Percentiles rank a stretch among this genome's conserved stretches.
Conservation (phyloP, 2,329 filamentous ascomycete genomes). For the Colletotrichum sublineola region DNA sequence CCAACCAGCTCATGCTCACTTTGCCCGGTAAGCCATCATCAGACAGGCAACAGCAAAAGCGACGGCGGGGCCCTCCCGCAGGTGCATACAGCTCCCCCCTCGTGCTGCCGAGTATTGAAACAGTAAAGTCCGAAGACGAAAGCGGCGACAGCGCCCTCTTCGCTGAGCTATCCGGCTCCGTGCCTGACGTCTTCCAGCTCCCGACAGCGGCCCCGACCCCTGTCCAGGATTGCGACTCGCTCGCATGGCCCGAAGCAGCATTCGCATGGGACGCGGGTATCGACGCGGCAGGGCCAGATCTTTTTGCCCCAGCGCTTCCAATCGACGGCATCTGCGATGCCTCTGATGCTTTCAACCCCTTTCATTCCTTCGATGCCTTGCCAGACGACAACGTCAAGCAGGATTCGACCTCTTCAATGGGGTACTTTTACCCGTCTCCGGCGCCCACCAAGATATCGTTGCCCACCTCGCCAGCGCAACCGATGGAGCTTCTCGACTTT, state of each 20-base stretch:
- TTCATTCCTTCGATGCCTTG: background rate
- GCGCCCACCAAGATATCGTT: background rate
- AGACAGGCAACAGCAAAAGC: background rate
- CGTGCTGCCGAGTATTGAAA: slow-evolving; percentile 5
- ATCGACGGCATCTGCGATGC: background rate
- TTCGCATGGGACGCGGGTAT: background rate
- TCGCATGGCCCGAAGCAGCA: background rate
- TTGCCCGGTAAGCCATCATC: slow-evolving; percentile 1
- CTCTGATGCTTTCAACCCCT: background rate
- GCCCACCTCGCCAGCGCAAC: background rate
- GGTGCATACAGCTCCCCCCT: background rate
- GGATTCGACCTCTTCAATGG: background rate
- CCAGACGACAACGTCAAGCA: background rate
- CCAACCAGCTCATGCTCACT: background rate
- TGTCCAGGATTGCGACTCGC: background rate
- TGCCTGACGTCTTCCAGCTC: slow-evolving; percentile 4
- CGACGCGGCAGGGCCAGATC: background rate
- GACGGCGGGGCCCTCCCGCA: slow-evolving; percentile 4
- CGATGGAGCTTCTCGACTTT: background rate
- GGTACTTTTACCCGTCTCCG: background rate
- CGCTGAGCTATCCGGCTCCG: background rate
- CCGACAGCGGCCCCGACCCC: slow-evolving; percentile 5
- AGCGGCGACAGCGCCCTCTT: background rate
- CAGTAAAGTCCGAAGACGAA: background rate
- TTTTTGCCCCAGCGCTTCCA: background rate